A percentile compares a stretch with the other conserved stretches of the same genome.
Evolutionary conservation across 441 rosid species (phyloP).

Genomic region (Flueggea neowawraea): DNA sequence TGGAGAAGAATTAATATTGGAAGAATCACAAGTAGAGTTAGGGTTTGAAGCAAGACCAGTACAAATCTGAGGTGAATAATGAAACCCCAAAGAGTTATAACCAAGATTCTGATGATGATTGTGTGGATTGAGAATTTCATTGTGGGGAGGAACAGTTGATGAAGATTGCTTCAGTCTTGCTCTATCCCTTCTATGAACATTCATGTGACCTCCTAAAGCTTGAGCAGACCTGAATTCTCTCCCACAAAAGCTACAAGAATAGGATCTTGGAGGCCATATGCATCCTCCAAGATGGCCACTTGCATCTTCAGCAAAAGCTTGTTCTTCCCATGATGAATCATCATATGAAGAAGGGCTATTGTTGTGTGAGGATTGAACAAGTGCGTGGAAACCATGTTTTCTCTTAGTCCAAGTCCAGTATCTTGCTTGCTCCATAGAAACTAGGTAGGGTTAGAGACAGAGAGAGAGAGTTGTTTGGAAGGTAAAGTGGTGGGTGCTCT

Average conservation of each 20-base stretch:
- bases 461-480: constrained; percentile 1
- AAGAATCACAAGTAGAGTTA: constrained; percentile 54
- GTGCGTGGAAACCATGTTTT: constrained; percentile 29
- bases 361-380: constrained; percentile 19
- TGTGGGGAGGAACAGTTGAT: constrained; percentile 12
- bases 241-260: constrained; percentile 89
- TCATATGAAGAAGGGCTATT: constrained; percentile 18
- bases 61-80: constrained; percentile 37
- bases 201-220: constrained; percentile 99
- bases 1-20: constrained; percentile 37
- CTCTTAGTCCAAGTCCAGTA: constrained; percentile 52
- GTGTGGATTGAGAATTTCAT: constrained; percentile 27
- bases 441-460: not conserved
- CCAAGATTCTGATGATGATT: constrained; percentile 23
- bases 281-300: constrained; percentile 70
- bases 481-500: no score
- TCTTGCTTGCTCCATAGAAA: constrained; percentile 40
- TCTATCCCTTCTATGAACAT: constrained; percentile 95
- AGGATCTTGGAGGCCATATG: constrained; percentile 98
- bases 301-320: constrained; percentile 93
- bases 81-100: constrained; percentile 34
- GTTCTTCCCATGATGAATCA: constrained; percentile 97
- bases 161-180: constrained; percentile 82
- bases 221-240: constrained; percentile 96
- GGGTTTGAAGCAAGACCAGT: constrained; percentile 29